Base-by-base conservation (phyloP, 2,329 filamentous ascomycete species). In the Talaromyces sp. region DNA sequence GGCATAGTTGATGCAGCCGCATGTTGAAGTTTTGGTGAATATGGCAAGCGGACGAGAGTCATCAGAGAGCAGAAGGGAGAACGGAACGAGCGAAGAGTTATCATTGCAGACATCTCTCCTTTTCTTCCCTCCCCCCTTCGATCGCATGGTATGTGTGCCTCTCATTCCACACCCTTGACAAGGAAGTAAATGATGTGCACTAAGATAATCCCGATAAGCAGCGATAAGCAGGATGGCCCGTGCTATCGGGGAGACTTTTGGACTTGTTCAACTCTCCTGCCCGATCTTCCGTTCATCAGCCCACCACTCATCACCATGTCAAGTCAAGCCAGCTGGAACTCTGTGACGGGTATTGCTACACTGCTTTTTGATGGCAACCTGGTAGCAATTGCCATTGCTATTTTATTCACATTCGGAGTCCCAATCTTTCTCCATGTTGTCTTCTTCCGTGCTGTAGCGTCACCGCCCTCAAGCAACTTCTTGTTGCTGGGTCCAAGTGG, bases 401-500 rank as follows among this genome's bases (percentile, higher is more conserved):
- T 88, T 17, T 60, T 90, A 51, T 77, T 96, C 66, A 84, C 89
- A 55, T 70, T 97, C 60, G 73, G 87, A 49, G 78, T 89, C 24
- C 94, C 94, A 17, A 67, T 96, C 47, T 69, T 96, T 49, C 80
- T 97, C 43, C 94, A 97, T 77, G 71, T 84, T 52, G 77, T 88
- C 68, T 82, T 96, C 68, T 86, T 91, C 71, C 83, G 82, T 50
- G 80, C 84, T 45, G 82, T 82, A 35, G 82, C 86, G 13, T 71
- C 72, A 47, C 86, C 88, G 65, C 84, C 84, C 33, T 81, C 80
- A 13, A 82, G 89, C 22, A 91, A 93, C 45, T 88, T 87, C 7
- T 85, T 97, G 55, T 78, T 97, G 39, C 71, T 92, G 44, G 94
- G 94, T 1, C 91, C 93, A 14, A 86, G 87, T 51, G 89, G 87